phyloP scores from a whole-genome alignment of 176 grass and related monocot species.

The Hordeum marinum region DNA sequence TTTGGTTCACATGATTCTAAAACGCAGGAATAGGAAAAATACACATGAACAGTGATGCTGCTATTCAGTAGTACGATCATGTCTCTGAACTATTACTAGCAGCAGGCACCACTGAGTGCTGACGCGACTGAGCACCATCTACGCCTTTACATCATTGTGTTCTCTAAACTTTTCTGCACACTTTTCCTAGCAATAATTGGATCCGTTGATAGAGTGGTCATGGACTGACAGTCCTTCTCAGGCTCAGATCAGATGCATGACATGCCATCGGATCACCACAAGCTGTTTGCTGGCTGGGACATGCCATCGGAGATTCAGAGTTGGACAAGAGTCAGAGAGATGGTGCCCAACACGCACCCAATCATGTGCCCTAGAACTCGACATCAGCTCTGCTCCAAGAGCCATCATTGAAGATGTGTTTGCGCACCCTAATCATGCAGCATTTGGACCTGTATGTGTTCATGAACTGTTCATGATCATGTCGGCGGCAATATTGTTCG shows the following conservation, averaged over 20 bases:
- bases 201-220: constrained; percentile 1
- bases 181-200: constrained; percentile 2
- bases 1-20: too few species aligned
- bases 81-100: not conserved
- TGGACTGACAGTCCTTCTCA: constrained; percentile 6
- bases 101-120: not conserved
- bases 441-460: not conserved
- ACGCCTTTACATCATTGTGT: not conserved
- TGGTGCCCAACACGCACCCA: not conserved
- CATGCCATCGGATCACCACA: constrained; percentile 17
- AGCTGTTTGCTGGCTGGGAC: not conserved
- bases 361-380: not conserved
- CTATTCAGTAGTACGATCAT: not conserved
- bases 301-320: not conserved
- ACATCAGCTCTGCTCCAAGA: not conserved
- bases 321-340: not conserved
- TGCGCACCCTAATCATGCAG: not conserved
- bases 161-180: constrained; percentile 12
- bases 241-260: constrained; percentile 5
- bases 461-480: not conserved
- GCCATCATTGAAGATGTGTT: not conserved
- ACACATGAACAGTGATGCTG: not conserved
- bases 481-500: not conserved
- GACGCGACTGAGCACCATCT: not conserved
- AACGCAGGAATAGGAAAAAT: too few species aligned